These are phyloP conservation scores for Cornus suecica DNA, from an alignment of 148 eudicot species.

Conservation along the genomic window DNA sequence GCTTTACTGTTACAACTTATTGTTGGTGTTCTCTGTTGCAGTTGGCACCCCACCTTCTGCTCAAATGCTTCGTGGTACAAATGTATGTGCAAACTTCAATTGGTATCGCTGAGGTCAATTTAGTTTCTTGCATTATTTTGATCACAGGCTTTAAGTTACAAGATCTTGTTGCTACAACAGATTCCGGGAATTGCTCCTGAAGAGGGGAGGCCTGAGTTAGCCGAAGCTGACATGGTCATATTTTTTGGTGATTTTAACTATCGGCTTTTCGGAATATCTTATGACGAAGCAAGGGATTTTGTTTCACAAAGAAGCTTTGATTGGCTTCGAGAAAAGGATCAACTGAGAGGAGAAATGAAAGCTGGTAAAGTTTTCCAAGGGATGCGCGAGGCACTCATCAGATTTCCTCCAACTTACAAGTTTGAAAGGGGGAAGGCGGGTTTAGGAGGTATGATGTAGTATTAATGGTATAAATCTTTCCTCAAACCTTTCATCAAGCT, in stretches of 20 bases:
- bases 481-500: not conserved
- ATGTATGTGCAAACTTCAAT: slow-evolving; percentile 40
- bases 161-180: slow-evolving; percentile 29
- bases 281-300: slow-evolving; percentile 97
- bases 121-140: slow-evolving; percentile 6
- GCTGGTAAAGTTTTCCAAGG: slow-evolving; percentile 97
- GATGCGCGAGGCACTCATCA: slow-evolving; percentile 89
- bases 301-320: slow-evolving; percentile 98
- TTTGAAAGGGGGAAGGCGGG: slow-evolving; percentile 84
- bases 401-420: slow-evolving; percentile 96
- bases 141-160: slow-evolving; percentile 12
- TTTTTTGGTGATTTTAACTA: slow-evolving; percentile 92
- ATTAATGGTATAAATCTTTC: not conserved
- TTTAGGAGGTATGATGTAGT: slow-evolving; percentile 67
- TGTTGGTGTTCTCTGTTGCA: slow-evolving; percentile 71
- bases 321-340: slow-evolving; percentile 97
- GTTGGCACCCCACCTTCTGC: slow-evolving; percentile 71
- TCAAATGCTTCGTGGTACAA: slow-evolving; percentile 54
- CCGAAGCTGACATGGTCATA: slow-evolving; percentile 92
- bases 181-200: slow-evolving; percentile 49
- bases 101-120: not conserved
- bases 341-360: slow-evolving; percentile 95
- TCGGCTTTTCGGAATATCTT: slow-evolving; percentile 94
- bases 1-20: slow-evolving; percentile 78
- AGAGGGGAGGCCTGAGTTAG: slow-evolving; percentile 77